A percentile compares a stretch with the other conserved stretches of the same genome.
These are phyloP conservation scores for Gossypium lobatum DNA, from an alignment of 441 rosid species.

Conservation along the genomic window DNA sequence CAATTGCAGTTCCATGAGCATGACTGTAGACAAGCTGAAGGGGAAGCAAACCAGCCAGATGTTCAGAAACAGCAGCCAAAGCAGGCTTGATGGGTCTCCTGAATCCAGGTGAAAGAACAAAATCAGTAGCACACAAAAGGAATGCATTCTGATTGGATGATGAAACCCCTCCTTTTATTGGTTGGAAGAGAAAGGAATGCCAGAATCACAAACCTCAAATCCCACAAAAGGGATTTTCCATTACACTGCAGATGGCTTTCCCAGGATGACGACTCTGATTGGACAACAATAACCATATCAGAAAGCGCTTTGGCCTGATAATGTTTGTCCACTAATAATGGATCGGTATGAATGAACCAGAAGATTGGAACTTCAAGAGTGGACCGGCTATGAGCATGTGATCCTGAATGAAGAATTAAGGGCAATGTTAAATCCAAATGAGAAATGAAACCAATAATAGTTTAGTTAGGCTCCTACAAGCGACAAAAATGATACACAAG, in stretches of 20 bases:
- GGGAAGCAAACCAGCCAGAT: constrained; percentile 95
- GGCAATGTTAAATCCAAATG: constrained; percentile 16
- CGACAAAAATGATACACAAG: neutral
- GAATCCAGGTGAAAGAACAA: constrained; percentile 12
- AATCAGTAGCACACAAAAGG: neutral
- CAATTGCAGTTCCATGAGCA: constrained; percentile 93
- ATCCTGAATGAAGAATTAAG: constrained; percentile 50
- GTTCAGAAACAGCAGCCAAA: constrained; percentile 88
- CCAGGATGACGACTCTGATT: constrained; percentile 95
- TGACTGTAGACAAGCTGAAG: constrained; percentile 95
- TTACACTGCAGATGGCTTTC: constrained; percentile 98
- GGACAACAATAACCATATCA: constrained; percentile 90
- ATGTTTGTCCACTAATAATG: constrained; percentile 86
- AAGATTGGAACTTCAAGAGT: constrained; percentile 94
- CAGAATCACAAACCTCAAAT: constrained; percentile 57
- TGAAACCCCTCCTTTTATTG: neutral
- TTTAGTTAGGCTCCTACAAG: neutral
- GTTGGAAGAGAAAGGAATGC: neutral
- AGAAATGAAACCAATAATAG: neutral
- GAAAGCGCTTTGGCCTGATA: constrained; percentile 95
- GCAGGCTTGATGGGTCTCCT: constrained; percentile 94
- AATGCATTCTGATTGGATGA: neutral
- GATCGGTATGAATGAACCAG: constrained; percentile 90
- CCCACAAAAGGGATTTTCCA: constrained; percentile 88
- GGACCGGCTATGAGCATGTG: constrained; percentile 85